Percentiles rank a stretch among this genome's conserved stretches.
These are phyloP conservation scores for Thelonectria rubi DNA, from an alignment of 2,329 filamentous ascomycete genomes.

Conservation along the genomic window DNA sequence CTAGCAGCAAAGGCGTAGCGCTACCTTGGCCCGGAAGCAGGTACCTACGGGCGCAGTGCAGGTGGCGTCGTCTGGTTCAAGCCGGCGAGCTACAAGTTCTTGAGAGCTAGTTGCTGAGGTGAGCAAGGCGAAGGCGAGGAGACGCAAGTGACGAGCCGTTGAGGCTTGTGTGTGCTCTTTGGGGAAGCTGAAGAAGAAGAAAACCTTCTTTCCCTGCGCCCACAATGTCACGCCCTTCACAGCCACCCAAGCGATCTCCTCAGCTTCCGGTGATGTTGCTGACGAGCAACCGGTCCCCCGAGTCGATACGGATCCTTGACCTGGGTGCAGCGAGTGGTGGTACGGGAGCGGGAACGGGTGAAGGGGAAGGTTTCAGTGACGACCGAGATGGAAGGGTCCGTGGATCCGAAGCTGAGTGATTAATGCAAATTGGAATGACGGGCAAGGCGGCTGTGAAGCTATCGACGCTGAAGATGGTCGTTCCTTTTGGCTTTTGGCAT, in stretches of 20 bases:
- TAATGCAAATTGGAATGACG: not conserved
- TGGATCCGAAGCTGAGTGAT: not conserved
- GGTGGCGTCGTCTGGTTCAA: too few relatives aligned
- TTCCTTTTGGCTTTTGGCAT: not conserved
- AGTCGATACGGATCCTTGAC: not conserved
- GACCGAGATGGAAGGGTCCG: not conserved
- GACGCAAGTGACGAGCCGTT: not conserved
- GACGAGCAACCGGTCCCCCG: not conserved
- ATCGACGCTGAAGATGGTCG: not conserved
- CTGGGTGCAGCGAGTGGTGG: not conserved
- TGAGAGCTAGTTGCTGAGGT: not conserved
- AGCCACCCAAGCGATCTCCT: not conserved
- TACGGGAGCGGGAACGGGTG: not conserved
- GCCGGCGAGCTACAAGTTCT: too few relatives aligned
- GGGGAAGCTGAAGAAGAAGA: too few relatives aligned
- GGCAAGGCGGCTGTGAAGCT: not conserved
- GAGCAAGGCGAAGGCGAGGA: not conserved
- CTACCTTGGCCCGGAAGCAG: not conserved
- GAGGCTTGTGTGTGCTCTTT: not conserved
- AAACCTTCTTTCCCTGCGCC: not conserved
- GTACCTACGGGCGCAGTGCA: not conserved
- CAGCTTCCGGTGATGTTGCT: not conserved
- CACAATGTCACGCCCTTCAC: not conserved
- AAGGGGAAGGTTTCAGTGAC: not conserved
- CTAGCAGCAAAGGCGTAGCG: not conserved